Base-by-base conservation (phyloP, 495 filamentous ascomycete genomes). In the Penicillium nucicola region DNA sequence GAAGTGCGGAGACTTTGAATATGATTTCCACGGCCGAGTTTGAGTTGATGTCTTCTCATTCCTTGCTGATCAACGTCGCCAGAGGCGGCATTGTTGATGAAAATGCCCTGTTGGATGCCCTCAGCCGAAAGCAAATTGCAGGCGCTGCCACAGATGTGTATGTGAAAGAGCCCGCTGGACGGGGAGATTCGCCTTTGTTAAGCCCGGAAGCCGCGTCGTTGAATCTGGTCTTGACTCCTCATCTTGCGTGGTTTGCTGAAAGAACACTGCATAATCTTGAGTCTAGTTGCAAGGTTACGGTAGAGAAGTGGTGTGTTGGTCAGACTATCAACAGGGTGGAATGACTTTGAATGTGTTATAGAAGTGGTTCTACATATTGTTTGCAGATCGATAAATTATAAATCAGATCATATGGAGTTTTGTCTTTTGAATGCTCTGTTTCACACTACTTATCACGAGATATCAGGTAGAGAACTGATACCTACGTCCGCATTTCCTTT, bases 41-140 rank as follows among this genome's bases (percentile, higher is more conserved):
- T 11, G 23, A 50, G n/a, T 37, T 61, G 11, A 82, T 85, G 77
- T 65, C 60, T 11, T 52, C 61, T 0, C 64, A 77, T 31, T 66
- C 74, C 3, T 45, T 84, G 13, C 17, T 85, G 10, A 61, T 84
- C 41, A 84, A 86, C 56, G 73, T 82, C 34, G 72, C 77, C 5
- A 66, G 81, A 3, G 81, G 81, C 3, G 81, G 80, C 0, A 77
- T 84, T 46, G 76, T 84, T 5, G 70, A 83, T 44, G 81, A 85
- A 53, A 35, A 42, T 4, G 78, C 74, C 0, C 53, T 84, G 1
- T 60, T 77, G 1, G 51, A 64, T 5, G 81, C 78, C 7, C 55
- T 83, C 17, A 64, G 53, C 40, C 51, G 71, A 4, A 62, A 66
- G 3, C 56, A 57, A 48, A 80, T 84, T 15, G 70, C 65, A 0